These are phyloP conservation scores for Agrocybe praecox DNA, from an alignment of 768 basidiomycete species.

Conservation along the genomic window DNA sequence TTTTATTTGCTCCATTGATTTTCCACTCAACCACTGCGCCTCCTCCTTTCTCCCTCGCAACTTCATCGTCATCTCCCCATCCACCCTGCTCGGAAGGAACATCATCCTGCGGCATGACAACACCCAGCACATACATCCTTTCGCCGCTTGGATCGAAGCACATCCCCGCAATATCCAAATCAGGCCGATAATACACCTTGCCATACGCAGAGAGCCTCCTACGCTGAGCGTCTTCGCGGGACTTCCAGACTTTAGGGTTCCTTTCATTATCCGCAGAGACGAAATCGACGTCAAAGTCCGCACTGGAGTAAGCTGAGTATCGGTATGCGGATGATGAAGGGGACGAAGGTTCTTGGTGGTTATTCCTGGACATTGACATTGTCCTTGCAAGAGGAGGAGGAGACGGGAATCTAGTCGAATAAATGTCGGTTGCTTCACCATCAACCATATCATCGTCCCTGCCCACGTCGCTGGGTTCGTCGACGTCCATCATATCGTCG, in stretches of 20 bases:
- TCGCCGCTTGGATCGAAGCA: slow-evolving; percentile 35
- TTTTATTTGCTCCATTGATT: slow-evolving; percentile 69
- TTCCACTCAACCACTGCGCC: slow-evolving; percentile 72
- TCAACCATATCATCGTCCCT: too few relatives aligned
- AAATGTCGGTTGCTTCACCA: too few relatives aligned
- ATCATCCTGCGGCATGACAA: slow-evolving; percentile 8
- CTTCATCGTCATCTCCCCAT: slow-evolving; percentile 1
- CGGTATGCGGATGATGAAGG: too few relatives aligned
- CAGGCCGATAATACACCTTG: slow-evolving; percentile 17
- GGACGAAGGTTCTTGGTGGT: too few relatives aligned
- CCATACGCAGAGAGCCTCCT: not conserved
- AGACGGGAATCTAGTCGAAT: too few relatives aligned
- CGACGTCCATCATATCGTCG: slow-evolving; percentile 31
- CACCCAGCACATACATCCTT: slow-evolving; percentile 26
- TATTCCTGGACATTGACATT: too few relatives aligned
- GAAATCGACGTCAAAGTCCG: not conserved
- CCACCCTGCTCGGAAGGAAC: slow-evolving; percentile 10
- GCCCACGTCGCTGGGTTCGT: slow-evolving; percentile 5
- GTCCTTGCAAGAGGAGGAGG: too few relatives aligned
- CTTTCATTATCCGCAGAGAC: not conserved
- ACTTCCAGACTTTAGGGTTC: not conserved
- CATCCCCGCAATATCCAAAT: slow-evolving; percentile 31
- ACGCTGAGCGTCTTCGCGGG: not conserved
- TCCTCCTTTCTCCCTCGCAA: not conserved
- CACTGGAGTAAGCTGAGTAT: not conserved